phyloP scores from a whole-genome alignment of 257 asterid species.

The Ajuga chamaepitys region DNA sequence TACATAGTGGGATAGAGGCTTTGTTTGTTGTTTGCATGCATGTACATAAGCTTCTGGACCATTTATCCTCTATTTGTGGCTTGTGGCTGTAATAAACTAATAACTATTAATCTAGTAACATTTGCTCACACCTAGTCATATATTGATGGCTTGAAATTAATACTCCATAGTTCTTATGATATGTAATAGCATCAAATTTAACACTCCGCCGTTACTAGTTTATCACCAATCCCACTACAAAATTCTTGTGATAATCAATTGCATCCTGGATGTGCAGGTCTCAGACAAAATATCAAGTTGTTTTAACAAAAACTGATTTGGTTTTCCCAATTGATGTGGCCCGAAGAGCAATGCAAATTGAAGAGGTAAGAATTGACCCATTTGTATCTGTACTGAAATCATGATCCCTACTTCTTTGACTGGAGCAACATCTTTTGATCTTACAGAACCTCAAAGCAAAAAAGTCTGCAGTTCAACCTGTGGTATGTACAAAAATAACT shows the following conservation, averaged over 20 bases:
- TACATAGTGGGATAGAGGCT: too few relatives aligned
- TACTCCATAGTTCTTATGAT: neutral
- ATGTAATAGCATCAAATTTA: neutral
- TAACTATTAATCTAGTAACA: too few relatives aligned
- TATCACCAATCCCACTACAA: neutral
- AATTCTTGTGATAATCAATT: neutral
- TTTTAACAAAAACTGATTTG: slow-evolving; percentile 83
- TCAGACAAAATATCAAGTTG: slow-evolving; percentile 80
- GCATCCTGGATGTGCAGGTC: slow-evolving; percentile 40
- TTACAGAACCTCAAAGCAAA: slow-evolving; percentile 75
- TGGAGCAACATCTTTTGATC: slow-evolving; percentile 19
- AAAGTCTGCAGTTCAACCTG: slow-evolving; percentile 83
- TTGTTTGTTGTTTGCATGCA: too few relatives aligned
- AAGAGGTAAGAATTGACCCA: slow-evolving; percentile 53
- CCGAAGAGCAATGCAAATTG: slow-evolving; percentile 94
- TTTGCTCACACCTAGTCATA: neutral
- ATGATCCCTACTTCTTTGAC: neutral
- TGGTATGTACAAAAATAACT: slow-evolving; percentile 35
- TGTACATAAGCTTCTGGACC: too few relatives aligned
- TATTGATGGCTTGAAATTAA: neutral
- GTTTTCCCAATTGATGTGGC: slow-evolving; percentile 94
- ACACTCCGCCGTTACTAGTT: neutral
- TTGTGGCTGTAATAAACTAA: too few relatives aligned
- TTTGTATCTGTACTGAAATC: neutral
- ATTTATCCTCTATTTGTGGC: too few relatives aligned